Percentiles rank a stretch among this genome's conserved stretches.
Evolutionary conservation across 352 stramenopile species (phyloP).

Genomic region (Aphanomyces euteiches): DNA sequence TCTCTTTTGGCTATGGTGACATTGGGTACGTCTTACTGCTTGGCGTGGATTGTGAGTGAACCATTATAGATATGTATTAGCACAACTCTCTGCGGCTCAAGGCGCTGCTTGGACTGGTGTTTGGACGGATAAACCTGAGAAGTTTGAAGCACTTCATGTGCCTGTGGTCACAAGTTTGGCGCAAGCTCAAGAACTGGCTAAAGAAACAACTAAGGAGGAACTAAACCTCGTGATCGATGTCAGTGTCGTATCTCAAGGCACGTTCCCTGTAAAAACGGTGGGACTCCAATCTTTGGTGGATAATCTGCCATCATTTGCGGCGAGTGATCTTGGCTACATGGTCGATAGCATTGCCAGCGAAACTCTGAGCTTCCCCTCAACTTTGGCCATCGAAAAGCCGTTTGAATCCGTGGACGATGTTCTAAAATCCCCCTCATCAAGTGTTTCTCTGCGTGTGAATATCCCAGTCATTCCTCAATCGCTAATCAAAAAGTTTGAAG

Average conservation of each 20-base stretch:
- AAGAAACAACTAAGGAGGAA: background rate
- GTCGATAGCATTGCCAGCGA: constrained; percentile 26
- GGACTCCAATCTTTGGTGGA: constrained; percentile 7
- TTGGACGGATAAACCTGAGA: constrained; percentile 5
- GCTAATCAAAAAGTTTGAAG: constrained; percentile 16
- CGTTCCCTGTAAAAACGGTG: background rate
- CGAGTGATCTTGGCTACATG: constrained; percentile 5
- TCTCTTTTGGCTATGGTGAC: constrained; percentile 15
- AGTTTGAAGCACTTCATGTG: constrained; percentile 13
- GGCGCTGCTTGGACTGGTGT: constrained; percentile 23
- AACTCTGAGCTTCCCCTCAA: constrained; percentile 19
- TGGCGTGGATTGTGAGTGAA: no score
- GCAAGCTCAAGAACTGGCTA: constrained; percentile 10
- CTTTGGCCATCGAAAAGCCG: constrained; percentile 21
- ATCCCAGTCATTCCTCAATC: constrained; percentile 18
- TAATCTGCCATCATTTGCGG: background rate
- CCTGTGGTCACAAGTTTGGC: background rate
- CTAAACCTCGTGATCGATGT: constrained; percentile 22
- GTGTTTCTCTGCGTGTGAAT: constrained; percentile 21
- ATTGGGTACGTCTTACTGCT: constrained; percentile 11
- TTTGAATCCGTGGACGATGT: constrained; percentile 4
- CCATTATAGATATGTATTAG: constrained; percentile 20
- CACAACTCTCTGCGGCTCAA: constrained; percentile 2
- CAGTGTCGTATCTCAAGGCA: background rate
- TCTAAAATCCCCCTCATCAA: background rate